A percentile compares a stretch with the other conserved stretches of the same genome.
Conservation (phyloP, 257 asterid genomes). For the Nicotiana paniculata region DNA sequence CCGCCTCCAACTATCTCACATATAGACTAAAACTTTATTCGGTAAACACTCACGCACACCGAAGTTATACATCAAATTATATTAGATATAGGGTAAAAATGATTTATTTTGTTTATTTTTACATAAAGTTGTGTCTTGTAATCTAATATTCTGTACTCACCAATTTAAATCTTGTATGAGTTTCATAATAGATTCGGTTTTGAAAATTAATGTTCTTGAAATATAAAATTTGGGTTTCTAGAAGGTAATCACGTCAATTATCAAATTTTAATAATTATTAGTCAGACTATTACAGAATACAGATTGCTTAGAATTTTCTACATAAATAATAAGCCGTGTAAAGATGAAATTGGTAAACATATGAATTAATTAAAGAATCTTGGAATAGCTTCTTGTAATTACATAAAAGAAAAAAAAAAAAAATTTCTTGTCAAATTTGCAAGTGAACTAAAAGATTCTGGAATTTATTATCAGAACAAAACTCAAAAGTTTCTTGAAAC, state of each 20-base stretch:
- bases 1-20: too few species aligned
- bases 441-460: neutral
- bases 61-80: too few species aligned
- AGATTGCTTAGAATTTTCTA: neutral
- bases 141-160: too few species aligned
- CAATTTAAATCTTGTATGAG: too few species aligned
- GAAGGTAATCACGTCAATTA: neutral
- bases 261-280: neutral
- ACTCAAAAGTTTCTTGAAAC: too few species aligned
- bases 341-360: slow-evolving; percentile 1
- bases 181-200: too few species aligned
- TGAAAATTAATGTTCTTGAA: too few species aligned
- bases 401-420: neutral
- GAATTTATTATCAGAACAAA: neutral
- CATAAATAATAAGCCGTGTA: neutral
- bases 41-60: too few species aligned
- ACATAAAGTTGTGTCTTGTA: too few species aligned
- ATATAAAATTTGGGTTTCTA: neutral
- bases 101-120: too few species aligned
- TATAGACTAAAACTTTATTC: too few species aligned
- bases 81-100: too few species aligned
- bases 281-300: neutral
- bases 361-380: neutral
- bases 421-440: neutral
- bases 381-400: neutral